Percentiles rank a stretch among this genome's conserved stretches.
These are phyloP conservation scores for Coccomyxa sp. DNA, from an alignment of 139 green algal species.

Conservation along the genomic window DNA sequence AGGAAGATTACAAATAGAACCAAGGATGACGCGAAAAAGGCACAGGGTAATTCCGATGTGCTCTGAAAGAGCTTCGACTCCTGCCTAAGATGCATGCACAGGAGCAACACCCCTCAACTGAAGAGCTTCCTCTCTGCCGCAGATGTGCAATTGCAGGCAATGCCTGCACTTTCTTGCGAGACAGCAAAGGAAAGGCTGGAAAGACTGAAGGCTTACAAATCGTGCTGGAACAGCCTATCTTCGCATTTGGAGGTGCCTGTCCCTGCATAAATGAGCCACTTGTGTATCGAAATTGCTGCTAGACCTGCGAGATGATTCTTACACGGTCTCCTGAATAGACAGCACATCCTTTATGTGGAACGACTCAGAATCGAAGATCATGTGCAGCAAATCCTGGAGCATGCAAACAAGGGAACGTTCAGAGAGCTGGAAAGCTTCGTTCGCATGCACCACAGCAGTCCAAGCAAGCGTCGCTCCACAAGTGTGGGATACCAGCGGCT, in stretches of 20 bases:
- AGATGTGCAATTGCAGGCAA: slow-evolving; percentile 17
- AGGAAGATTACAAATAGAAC: not conserved
- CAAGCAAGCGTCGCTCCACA: not conserved
- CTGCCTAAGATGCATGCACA: no score
- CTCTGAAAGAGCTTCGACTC: no score
- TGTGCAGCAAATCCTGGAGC: slow-evolving; percentile 12
- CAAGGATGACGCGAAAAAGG: not conserved
- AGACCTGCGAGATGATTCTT: not conserved
- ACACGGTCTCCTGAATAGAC: slow-evolving; percentile 2
- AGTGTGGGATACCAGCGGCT: not conserved
- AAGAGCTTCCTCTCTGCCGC: not conserved
- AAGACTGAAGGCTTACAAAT: not conserved
- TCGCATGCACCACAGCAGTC: not conserved
- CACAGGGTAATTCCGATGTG: no score
- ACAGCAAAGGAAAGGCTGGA: slow-evolving; percentile 14
- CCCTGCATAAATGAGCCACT: not conserved
- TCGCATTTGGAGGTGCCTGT: slow-evolving; percentile 15
- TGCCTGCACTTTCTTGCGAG: not conserved
- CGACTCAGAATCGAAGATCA: not conserved
- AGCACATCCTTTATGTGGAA: not conserved
- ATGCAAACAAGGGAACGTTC: slow-evolving; percentile 14
- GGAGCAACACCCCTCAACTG: no score
- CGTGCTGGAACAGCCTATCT: slow-evolving; percentile 13
- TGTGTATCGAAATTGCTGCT: not conserved
- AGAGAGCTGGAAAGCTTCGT: not conserved